Evolutionary conservation across 1,284 basidiomycete species (phyloP).

Genomic region (Pterula multifida): DNA sequence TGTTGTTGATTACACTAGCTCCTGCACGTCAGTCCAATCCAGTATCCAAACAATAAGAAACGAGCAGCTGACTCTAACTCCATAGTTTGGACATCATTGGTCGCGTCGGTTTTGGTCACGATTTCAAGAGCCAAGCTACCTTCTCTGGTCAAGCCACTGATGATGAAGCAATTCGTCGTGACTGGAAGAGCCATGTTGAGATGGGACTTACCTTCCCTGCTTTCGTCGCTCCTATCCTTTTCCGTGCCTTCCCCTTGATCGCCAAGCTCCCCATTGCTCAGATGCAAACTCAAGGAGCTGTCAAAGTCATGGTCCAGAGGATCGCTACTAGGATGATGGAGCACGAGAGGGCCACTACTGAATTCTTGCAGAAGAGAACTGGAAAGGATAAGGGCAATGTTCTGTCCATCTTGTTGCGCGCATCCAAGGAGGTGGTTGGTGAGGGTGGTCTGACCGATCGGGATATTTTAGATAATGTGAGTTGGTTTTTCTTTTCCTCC

Average conservation of each 20-base stretch:
- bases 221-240: conserved; percentile 19
- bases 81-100: conserved; percentile 19
- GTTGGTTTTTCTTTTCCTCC: conserved; percentile 5
- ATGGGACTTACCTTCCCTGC: conserved; percentile 14
- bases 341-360: conserved; percentile 8
- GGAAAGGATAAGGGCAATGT: conserved; percentile 14
- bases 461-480: conserved; percentile 18
- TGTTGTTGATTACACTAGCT: conserved; percentile 13
- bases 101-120: conserved; percentile 20
- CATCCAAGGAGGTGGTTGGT: conserved; percentile 4
- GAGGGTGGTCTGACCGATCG: conserved; percentile 11
- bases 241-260: conserved; percentile 21
- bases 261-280: conserved; percentile 16
- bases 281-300: conserved; percentile 18
- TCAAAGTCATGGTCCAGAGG: conserved; percentile 17
- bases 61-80: neutral
- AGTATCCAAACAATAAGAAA: neutral
- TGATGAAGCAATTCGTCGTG: conserved; percentile 16
- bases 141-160: conserved; percentile 10
- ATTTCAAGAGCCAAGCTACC: conserved; percentile 17
- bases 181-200: conserved; percentile 17
- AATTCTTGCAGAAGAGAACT: conserved; percentile 1
- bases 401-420: conserved; percentile 15
- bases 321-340: conserved; percentile 14
- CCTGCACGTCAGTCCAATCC: conserved; percentile 14